Base-by-base conservation (phyloP, 2,329 filamentous ascomycete genomes). In the Cadophora sp. region DNA sequence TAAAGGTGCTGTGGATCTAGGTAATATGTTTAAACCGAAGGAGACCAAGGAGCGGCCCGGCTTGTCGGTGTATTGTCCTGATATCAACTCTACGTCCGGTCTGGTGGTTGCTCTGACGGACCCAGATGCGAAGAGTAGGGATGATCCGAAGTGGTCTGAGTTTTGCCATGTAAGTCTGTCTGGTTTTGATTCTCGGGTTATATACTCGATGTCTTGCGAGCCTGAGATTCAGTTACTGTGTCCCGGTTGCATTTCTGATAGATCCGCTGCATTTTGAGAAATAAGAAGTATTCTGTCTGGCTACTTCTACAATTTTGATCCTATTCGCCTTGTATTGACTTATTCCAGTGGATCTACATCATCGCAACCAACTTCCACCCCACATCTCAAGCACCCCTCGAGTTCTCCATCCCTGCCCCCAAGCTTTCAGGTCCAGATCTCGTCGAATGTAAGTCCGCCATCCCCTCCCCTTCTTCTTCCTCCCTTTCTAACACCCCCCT, bases 41-140 rank as follows among this genome's bases (percentile, higher is more conserved):
- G 68, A 74, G 18, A 76, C 76, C 0, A 72, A 79, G 59, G 55
- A 73, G 0, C 68, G 63, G 30, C 78, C 77, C 8, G 59, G 62
- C 0, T 51, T 79, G 47, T 73, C 68, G n/a, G 72, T 79, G 30
- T 73, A 69, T 27, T 76, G 75, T 65, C 74, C 75, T 7, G 58
- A 71, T 5, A 55, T 68, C 2, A 39, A 65, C 14, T 47, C 59
- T 4, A 73, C 70, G 11, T 24, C 59, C 2, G 69, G 72, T 47
- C 83, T 85, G 66, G 82, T 82, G 4, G 68, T 88, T 60, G 80
- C 81, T 13, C 77, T 88, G 4, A 87, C 85, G 1, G 85, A 88
- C 72, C 86, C 86, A 0, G 85, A 88, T 75, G 85, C 85, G n/a
- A 84, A 83, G 2, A 83, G 81, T 9, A 81, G 82, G 51, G 76